phyloP scores from a whole-genome alignment of 2,329 filamentous ascomycete genomes.

The Diaporthe batatas region DNA sequence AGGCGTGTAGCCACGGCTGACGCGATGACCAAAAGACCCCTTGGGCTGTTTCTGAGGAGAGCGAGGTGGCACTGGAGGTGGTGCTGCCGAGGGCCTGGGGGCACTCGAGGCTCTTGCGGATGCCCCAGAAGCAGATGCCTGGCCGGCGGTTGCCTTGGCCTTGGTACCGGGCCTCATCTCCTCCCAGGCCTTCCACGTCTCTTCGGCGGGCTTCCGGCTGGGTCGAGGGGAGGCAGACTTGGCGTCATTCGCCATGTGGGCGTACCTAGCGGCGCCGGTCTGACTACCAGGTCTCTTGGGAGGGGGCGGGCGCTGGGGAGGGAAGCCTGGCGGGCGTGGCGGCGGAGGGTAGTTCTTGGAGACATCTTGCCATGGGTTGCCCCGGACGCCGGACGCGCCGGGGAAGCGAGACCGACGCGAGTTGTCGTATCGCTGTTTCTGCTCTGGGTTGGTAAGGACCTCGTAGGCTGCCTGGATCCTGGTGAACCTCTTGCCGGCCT shows the following conservation, averaged over 20 bases:
- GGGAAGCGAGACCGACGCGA: slow-evolving; percentile 59
- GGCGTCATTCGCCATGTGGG: slow-evolving; percentile 42
- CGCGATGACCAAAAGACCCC: slow-evolving; percentile 64
- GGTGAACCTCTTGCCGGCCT: slow-evolving; percentile 86
- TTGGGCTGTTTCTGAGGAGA: slow-evolving; percentile 66
- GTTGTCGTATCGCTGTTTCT: slow-evolving; percentile 65
- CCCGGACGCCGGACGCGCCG: slow-evolving; percentile 68
- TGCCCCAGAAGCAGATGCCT: slow-evolving; percentile 39
- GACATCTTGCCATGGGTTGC: slow-evolving; percentile 69
- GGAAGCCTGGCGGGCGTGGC: slow-evolving; percentile 51
- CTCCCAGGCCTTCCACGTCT: slow-evolving; percentile 53
- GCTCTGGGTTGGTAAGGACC: slow-evolving; percentile 68
- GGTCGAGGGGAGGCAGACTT: slow-evolving; percentile 42
- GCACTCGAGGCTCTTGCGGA: slow-evolving; percentile 36
- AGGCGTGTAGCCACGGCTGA: slow-evolving; percentile 64
- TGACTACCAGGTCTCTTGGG: slow-evolving; percentile 44
- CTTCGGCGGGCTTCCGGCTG: slow-evolving; percentile 43
- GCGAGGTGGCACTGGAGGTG: slow-evolving; percentile 61
- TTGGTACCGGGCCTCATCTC: slow-evolving; percentile 49
- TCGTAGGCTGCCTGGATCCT: slow-evolving; percentile 89
- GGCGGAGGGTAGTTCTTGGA: slow-evolving; percentile 65
- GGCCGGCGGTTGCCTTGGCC: slow-evolving; percentile 43
- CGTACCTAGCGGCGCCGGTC: slow-evolving; percentile 39
- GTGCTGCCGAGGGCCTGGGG: slow-evolving; percentile 39
- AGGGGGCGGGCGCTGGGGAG: slow-evolving; percentile 47